Conservation (phyloP, 805 yeast species). For the Wickerhamomyces chaumierensis region DNA sequence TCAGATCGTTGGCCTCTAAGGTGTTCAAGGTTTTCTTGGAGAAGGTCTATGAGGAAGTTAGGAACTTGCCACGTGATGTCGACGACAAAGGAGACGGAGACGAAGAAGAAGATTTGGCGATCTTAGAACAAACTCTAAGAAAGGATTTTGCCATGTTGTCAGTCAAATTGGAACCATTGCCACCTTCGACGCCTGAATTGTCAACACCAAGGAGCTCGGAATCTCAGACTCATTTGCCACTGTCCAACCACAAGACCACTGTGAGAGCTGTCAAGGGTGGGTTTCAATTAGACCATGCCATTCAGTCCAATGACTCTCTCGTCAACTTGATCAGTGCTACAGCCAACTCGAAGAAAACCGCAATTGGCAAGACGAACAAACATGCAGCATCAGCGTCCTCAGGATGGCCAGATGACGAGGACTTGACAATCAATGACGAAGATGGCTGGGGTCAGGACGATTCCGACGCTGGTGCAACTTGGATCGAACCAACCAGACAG, state of each 20-base stretch:
- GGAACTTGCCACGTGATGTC: conserved; percentile 21
- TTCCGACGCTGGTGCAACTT: no score
- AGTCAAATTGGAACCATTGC: conserved; percentile 8
- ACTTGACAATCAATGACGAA: no score
- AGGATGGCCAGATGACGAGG: no score
- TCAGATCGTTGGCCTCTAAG: conserved; percentile 60
- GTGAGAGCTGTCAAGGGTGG: not conserved
- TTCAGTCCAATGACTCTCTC: not conserved
- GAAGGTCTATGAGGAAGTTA: conserved; percentile 38
- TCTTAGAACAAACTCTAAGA: conserved; percentile 9
- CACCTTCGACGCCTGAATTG: conserved; percentile 10
- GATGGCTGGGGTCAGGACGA: no score
- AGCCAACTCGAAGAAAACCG: no score
- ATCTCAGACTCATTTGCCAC: no score
- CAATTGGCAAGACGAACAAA: no score
- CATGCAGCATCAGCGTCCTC: no score
- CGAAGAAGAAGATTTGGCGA: conserved; percentile 15
- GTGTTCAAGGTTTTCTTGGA: conserved; percentile 53
- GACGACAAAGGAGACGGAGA: conserved; percentile 13
- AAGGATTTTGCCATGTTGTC: conserved; percentile 16
- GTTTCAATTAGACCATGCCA: conserved; percentile 3
- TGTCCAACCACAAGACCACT: no score
- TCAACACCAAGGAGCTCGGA: conserved; percentile 2
- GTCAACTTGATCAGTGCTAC: not conserved
- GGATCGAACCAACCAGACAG: not conserved